These are phyloP conservation scores for Dendrobium chrysotoxum DNA, from an alignment of 106 monocot species.

Conservation along the genomic window DNA sequence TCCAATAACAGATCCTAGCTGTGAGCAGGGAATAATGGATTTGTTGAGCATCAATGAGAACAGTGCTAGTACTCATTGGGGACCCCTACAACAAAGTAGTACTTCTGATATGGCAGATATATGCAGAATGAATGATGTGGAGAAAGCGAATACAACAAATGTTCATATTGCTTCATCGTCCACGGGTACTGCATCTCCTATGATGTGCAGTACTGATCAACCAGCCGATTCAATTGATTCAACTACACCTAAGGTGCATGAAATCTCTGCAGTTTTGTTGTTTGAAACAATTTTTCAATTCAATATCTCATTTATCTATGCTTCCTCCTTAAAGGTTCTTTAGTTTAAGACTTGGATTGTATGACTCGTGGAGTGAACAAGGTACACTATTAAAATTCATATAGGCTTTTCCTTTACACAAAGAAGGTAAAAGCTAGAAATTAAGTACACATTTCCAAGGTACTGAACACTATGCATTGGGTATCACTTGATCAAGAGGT, in stretches of 20 bases:
- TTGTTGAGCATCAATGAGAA: slow-evolving; percentile 72
- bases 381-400: not conserved
- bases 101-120: slow-evolving; percentile 12
- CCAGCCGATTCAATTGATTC: slow-evolving; percentile 20
- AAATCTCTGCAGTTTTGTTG: not conserved
- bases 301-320: not conserved
- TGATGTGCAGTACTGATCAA: slow-evolving; percentile 20
- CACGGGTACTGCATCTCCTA: slow-evolving; percentile 14
- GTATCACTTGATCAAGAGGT: no score
- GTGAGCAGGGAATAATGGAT: slow-evolving; percentile 32
- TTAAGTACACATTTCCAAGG: no score
- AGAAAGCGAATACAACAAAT: slow-evolving; percentile 24
- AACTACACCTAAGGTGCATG: slow-evolving; percentile 27
- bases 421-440: no score
- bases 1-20: slow-evolving; percentile 20
- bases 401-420: not conserved
- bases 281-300: not conserved
- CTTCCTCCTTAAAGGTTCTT: not conserved
- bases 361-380: no score
- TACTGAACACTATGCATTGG: no score
- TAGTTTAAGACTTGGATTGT: not conserved
- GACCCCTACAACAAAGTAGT: slow-evolving; percentile 22
- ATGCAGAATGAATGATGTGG: slow-evolving; percentile 22
- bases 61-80: slow-evolving; percentile 32
- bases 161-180: slow-evolving; percentile 37